Evolutionary conservation across 768 basidiomycete genomes (phyloP).

Genomic region (Harrya chromipes): DNA sequence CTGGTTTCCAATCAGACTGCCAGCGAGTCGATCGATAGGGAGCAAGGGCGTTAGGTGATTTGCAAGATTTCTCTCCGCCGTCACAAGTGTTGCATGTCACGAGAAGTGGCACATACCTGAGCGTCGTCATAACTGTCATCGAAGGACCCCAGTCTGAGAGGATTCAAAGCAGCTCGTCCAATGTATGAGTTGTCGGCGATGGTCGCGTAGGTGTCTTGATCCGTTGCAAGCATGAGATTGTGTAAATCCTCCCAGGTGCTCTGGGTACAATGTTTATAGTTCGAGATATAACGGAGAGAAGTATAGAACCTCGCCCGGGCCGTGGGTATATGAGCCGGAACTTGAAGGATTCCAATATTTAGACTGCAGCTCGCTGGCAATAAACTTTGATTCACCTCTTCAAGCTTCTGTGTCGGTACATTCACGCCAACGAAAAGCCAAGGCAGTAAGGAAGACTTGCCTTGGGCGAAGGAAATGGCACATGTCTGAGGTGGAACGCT

Average conservation of each 20-base stretch:
- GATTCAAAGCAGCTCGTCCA: conserved; percentile 40
- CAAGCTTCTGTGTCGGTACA: not conserved
- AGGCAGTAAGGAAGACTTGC: not conserved
- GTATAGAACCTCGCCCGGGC: not conserved
- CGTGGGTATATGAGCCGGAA: conserved; percentile 45
- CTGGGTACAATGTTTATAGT: conserved; percentile 25
- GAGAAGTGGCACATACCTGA: conserved; percentile 32
- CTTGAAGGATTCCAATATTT: conserved; percentile 41
- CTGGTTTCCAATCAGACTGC: too few species aligned
- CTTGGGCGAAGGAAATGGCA: not conserved
- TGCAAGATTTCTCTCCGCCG: conserved; percentile 41
- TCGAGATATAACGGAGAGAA: not conserved
- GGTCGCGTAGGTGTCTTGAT: conserved; percentile 35
- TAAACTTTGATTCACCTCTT: conserved; percentile 14
- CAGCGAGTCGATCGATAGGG: not conserved
- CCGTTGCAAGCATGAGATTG: conserved; percentile 54
- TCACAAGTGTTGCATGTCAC: conserved; percentile 34
- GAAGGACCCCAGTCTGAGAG: conserved; percentile 44
- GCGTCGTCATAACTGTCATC: conserved; percentile 54
- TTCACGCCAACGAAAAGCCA: conserved; percentile 2
- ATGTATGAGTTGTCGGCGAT: conserved; percentile 46
- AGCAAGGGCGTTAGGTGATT: not conserved
- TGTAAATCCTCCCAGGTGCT: conserved; percentile 57
- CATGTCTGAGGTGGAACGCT: not conserved
- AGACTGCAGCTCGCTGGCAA: conserved; percentile 25